Evolutionary conservation across 371 early-diverging fungal genomes (phyloP), one percentile per base, ranked within the genome.

Genomic region (Cokeromyces recurvatus): DNA sequence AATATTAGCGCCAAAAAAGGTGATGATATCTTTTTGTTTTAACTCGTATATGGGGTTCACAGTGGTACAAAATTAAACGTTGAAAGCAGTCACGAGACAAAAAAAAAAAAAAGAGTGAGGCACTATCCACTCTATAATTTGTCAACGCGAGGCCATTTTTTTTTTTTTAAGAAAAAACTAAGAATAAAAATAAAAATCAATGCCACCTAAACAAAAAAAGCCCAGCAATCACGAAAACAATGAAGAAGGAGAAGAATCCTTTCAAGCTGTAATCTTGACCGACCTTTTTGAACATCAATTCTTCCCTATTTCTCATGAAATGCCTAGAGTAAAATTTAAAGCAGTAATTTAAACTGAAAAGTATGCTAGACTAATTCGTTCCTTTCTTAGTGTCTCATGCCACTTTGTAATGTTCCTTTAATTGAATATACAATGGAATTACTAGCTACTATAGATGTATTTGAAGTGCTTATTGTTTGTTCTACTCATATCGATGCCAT

Each of bases 351-450:
- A 16, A 34, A 34, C 12, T 24, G 10, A 25, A n/a, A 23, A 14
- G 43, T 12, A n/a, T n/a, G n/a, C n/a, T n/a, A n/a, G n/a, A n/a
- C 22, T 27, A 27, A 7, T 27, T 27, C 29, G 14, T 34, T 34
- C 29, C 20, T 38, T 22, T 10, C n/a, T 11, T 67, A 94, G 87
- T 94, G 96, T 59, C 76, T 97, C 48, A 71, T 96, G 59, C 96
- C 95, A 25, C 74, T 97, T 19, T 89, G 89, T 73, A 95, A 96
- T 61, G 84, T 94, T 16, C 98, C 98, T 0, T 65, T 96, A 54
- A 88, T 97, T 55, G 94, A 95, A 63, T 96, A 95, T 59, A 89
- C 93, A 3, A 77, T 97, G 41, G 98, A 97, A 64, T 78, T 89
- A 42, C 72, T 97, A 37, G 91, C 91, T 6, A 65, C 80, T 2